Evolutionary conservation across 1,284 basidiomycete species (phyloP), one percentile per base, ranked within the genome.

Genomic region (Microbotryum intermedium): DNA sequence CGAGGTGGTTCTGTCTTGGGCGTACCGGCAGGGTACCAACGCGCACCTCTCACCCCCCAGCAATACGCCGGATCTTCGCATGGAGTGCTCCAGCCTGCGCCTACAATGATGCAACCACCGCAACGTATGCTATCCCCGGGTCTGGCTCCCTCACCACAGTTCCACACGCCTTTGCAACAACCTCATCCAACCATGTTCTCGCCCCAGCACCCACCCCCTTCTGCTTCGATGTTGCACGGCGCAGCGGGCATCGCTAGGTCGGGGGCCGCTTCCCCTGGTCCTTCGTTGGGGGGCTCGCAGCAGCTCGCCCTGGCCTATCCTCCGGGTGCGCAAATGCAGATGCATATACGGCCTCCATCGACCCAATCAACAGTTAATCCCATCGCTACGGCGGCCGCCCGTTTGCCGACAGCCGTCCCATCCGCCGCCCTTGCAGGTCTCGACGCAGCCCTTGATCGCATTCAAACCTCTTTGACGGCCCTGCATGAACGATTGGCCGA

Each of bases 381-480:
- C 28, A 8, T 21, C 53, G 26, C 20, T 44, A 25, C 21, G 25
- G 9, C 43, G 21, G 28, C 53, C 21, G 45, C 50, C 18, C 34
- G 34, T 39, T 16, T 16, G 11, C 29, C 29, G 3, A 26, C 61
- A 16, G 50, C 51, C 4, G 53, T n/a, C n/a, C n/a, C 58, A 34
- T 29, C 57, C 11, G 42, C 54, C 0, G 29, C 28, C 57, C 59
- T 53, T 28, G 53, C 70, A 23, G 62, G 73, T 9, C 76, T 90
- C 50, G 87, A 90, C 71, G 80, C 81, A 55, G 86, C 86, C 0
- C 77, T 94, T 13, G 87, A 91, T 73, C 84, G 82, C 65, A 82
- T 92, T 58, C 93, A 97, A 73, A 85, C 86, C 0, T 89, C 92
- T 60, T 78, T 97, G 9, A 87, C 89, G 1, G 91, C 92, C 1